Percentiles rank a stretch among this genome's conserved stretches.
These are phyloP conservation scores for Podila minutissima DNA, from an alignment of 192 early-diverging fungal genomes.

Conservation along the genomic window DNA sequence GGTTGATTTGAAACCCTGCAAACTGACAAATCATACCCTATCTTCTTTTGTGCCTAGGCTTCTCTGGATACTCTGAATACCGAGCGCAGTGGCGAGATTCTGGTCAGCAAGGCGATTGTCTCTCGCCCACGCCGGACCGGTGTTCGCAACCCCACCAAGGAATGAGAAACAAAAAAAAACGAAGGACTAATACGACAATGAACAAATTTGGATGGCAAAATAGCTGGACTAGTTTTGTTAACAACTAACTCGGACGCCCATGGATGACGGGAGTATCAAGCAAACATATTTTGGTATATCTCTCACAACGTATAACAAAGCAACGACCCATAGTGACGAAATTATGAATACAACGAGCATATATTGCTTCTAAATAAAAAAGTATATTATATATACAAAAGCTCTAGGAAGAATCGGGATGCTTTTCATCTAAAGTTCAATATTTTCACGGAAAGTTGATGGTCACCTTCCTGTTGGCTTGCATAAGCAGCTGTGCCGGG, in stretches of 20 bases:
- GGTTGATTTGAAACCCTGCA: background rate
- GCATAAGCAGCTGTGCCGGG: conserved; percentile 24
- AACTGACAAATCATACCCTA: background rate
- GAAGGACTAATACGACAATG: background rate
- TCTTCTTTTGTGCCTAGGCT: background rate
- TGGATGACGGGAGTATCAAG: too few relatives aligned
- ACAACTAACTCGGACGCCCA: too few relatives aligned
- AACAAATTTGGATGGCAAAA: background rate
- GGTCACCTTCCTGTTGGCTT: conserved; percentile 31
- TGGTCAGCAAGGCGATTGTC: conserved; percentile 34
- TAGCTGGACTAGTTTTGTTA: too few relatives aligned
- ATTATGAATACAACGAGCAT: background rate
- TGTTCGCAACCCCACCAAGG: conserved; percentile 1
- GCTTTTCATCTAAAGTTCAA: background rate
- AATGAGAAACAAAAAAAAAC: background rate
- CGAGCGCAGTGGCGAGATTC: conserved; percentile 32
- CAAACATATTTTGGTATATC: too few relatives aligned
- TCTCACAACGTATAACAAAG: too few relatives aligned
- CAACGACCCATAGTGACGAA: background rate
- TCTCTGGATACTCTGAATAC: conserved; percentile 7
- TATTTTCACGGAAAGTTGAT: conserved; percentile 36
- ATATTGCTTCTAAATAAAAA: background rate
- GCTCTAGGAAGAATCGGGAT: background rate
- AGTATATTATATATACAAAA: conserved; percentile 5
- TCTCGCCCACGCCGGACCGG: conserved; percentile 36